Evolutionary conservation across 1,284 basidiomycete genomes (phyloP), one percentile per base, ranked within the genome.

Genomic region (Austropuccinia psidii): DNA sequence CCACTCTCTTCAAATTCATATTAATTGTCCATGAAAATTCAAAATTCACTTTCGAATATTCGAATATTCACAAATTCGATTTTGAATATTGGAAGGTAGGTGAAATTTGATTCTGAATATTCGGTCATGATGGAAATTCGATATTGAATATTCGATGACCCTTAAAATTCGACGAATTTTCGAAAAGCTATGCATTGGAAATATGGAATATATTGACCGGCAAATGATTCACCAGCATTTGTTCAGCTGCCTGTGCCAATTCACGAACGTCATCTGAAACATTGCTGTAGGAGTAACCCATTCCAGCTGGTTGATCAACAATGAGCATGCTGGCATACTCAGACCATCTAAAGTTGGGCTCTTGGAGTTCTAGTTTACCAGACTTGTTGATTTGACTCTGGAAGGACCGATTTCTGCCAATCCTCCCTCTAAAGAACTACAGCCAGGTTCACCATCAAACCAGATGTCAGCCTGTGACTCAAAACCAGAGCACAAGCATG

Each of bases 141-240:
- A n/a, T n/a, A n/a, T n/a, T n/a, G n/a, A n/a, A n/a, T n/a, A n/a
- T n/a, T n/a, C n/a, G n/a, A n/a, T n/a, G n/a, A n/a, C n/a, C n/a
- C n/a, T n/a, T n/a, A n/a, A n/a, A n/a, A n/a, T n/a, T n/a, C n/a
- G n/a, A n/a, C n/a, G n/a, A n/a, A n/a, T n/a, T n/a, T n/a, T n/a
- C n/a, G n/a, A n/a, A n/a, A n/a, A n/a, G n/a, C n/a, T n/a, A n/a
- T n/a, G n/a, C n/a, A n/a, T n/a, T n/a, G n/a, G n/a, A n/a, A n/a
- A 81, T 93, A 95, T 13, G 96, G 95, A 76, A 98, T 94, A 83
- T 91, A 98, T 83, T 97, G 93, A n/a, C 96, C 95, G n/a, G 93
- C 95, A 79, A 89, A 98, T 75, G 90, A 92, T 83, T 97, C 93
- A 68, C 93, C 94, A 0, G 89, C 89, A n/a, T n/a, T n/a, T n/a